Evolutionary conservation across 352 stramenopile species (phyloP).

Genomic region (Phytophthora ohioensis): DNA sequence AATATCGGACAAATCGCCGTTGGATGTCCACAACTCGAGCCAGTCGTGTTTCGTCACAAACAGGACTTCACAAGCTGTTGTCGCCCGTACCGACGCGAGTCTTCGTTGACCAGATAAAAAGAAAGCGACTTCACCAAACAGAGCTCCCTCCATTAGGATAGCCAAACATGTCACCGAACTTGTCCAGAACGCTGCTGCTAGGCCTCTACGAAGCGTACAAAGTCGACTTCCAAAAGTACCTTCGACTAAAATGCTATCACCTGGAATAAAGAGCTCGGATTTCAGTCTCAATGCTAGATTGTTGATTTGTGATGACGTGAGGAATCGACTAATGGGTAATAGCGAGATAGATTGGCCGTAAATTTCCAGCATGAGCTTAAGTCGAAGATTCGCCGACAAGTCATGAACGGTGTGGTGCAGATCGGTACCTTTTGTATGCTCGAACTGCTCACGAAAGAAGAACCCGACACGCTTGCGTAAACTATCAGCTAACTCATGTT

Average conservation of each 20-base stretch:
- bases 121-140: slow-evolving; percentile 80
- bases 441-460: slow-evolving; percentile 71
- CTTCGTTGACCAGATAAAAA: slow-evolving; percentile 68
- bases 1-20: slow-evolving; percentile 43
- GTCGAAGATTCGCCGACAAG: slow-evolving; percentile 69
- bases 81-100: slow-evolving; percentile 68
- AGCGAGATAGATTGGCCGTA: slow-evolving; percentile 59
- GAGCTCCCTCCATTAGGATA: slow-evolving; percentile 62
- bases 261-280: slow-evolving; percentile 76
- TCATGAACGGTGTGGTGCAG: slow-evolving; percentile 63
- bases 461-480: slow-evolving; percentile 62
- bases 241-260: slow-evolving; percentile 69
- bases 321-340: slow-evolving; percentile 67
- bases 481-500: slow-evolving; percentile 54
- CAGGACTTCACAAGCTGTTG: slow-evolving; percentile 68
- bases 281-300: slow-evolving; percentile 70
- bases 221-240: slow-evolving; percentile 64
- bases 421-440: slow-evolving; percentile 58
- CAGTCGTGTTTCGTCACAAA: slow-evolving; percentile 70
- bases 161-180: slow-evolving; percentile 60
- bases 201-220: slow-evolving; percentile 63
- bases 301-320: slow-evolving; percentile 68
- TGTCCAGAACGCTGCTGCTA: slow-evolving; percentile 67
- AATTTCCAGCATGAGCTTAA: slow-evolving; percentile 82
- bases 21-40: slow-evolving; percentile 63